Percentiles rank a stretch among this genome's conserved stretches.
Evolutionary conservation across 345 rosid species (phyloP).

Genomic region (Jatropha curcas): DNA sequence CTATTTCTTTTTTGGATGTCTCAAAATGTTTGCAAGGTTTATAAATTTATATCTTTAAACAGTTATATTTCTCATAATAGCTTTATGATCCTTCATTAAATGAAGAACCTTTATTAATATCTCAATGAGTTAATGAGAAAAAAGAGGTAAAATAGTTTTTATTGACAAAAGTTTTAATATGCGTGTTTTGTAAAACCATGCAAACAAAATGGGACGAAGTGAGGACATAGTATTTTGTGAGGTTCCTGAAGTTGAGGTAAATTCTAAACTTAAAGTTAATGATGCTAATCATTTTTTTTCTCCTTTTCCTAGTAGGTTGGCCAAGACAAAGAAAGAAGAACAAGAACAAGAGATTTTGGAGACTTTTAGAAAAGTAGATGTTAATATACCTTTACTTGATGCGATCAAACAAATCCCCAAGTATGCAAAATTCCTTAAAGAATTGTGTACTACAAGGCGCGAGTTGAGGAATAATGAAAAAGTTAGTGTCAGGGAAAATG

Average conservation of each 20-base stretch:
- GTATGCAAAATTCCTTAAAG: background rate
- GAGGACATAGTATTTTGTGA: too few relatives aligned
- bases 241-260: background rate
- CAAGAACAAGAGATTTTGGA: background rate
- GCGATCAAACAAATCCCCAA: background rate
- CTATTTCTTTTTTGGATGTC: too few relatives aligned
- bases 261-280: background rate
- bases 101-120: too few relatives aligned
- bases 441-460: background rate
- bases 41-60: too few relatives aligned
- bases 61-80: too few relatives aligned
- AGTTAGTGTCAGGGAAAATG: background rate
- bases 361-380: background rate
- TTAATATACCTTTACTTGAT: background rate
- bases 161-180: too few relatives aligned
- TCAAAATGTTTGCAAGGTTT: too few relatives aligned
- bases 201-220: too few relatives aligned
- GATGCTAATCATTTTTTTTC: background rate
- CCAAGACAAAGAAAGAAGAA: background rate
- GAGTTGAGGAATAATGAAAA: background rate
- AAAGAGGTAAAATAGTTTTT: too few relatives aligned
- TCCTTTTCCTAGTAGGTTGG: background rate
- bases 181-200: too few relatives aligned
- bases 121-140: too few relatives aligned
- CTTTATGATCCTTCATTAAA: too few relatives aligned